Evolutionary conservation across 1,284 basidiomycete genomes (phyloP), one percentile per base, ranked within the genome.

Genomic region (Inonotus obliquus): DNA sequence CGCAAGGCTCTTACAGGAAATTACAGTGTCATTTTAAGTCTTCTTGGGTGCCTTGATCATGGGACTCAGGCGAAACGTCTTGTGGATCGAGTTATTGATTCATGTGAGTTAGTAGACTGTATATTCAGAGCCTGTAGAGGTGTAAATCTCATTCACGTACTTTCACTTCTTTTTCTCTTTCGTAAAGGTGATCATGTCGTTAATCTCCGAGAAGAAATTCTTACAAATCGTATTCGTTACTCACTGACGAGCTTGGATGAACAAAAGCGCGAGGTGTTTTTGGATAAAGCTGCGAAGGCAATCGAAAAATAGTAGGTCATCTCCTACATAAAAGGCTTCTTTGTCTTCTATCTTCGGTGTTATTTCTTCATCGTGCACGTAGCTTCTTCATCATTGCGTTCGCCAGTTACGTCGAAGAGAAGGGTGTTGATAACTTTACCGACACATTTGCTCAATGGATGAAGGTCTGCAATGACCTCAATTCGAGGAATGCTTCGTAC

Each of bases 331-430:
- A 6, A 11, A 39, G 10, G 38, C 38, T 39, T 39, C 11, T 10
- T 13, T 25, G 13, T 25, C 23, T 29, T 25, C 14, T n/a, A 11
- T 21, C 19, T 49, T 25, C 25, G 19, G 10, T 11, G 32, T 32
- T 3, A 14, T 25, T 49, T 7, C 35, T 66, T 49, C 14, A 32
- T 9, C 49, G 19, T 54, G 37, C n/a, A n/a, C 29, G 3, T 62
- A 92, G 90, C 70, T 98, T 97, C 77, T 98, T 98, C 76, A 85
- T 96, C 65, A 92, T 99, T 63, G 92, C 92, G 0, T 99, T 98
- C 70, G 90, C 95, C 1, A 92, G 88, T 64, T 99, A 94, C 68
- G 88, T 97, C 7, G 92, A 95, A 58, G 81, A 82, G 17, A 76
- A 77, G 64, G 79, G 85, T 37, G 81, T 84, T 11, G 79, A 83